Evolutionary conservation across 2,329 filamentous ascomycete genomes (phyloP), one percentile per base, ranked within the genome.

Genomic region (Laburnicola sp.): DNA sequence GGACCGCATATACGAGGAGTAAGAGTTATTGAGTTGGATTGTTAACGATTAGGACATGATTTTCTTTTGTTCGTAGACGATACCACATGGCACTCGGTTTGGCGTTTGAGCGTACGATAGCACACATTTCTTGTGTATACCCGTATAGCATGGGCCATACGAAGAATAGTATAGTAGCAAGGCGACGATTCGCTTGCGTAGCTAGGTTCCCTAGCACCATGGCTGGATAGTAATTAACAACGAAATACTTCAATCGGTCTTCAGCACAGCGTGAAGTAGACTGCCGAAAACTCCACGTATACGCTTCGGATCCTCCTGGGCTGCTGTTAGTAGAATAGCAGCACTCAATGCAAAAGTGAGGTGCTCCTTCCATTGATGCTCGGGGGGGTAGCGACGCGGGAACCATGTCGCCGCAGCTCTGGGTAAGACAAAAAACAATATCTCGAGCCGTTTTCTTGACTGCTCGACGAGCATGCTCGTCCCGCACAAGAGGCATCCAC

Each of bases 381-480:
- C 58, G 0, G 52, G 53, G 36, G 66, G 52, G 70, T 94, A 95
- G 35, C 82, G 78, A 53, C 90, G 77, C 5, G 91, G 90, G 11
- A 95, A 74, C 54, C 92, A 70, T 0, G 87, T 89, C 6, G 87
- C 88, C 56, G 89, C 76, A 10, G 90, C 91, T 56, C 89, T 80
- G 0, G 91, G 91, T 21, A 88, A 84, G 37, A 94, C 89, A 68
- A 95, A 95, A 34, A 94, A 78, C 6, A 86, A 83, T 66, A 95
- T 82, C 65, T 95, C 90, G 64, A 87, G 86, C 50, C 87, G 79
- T 56, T 88, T 81, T 39, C 78, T 77, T 4, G 79, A 62, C 64
- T 70, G 82, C 78, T 95, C 91, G 31, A 91, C 73, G 39, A 95
- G 76, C 39, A 94, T 85, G 72, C 89, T 92, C 86, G 87, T 91